Evolutionary conservation across 2,329 filamentous ascomycete species (phyloP), one percentile per base, ranked within the genome.

Genomic region (Aspergillus brunneoviolaceus): DNA sequence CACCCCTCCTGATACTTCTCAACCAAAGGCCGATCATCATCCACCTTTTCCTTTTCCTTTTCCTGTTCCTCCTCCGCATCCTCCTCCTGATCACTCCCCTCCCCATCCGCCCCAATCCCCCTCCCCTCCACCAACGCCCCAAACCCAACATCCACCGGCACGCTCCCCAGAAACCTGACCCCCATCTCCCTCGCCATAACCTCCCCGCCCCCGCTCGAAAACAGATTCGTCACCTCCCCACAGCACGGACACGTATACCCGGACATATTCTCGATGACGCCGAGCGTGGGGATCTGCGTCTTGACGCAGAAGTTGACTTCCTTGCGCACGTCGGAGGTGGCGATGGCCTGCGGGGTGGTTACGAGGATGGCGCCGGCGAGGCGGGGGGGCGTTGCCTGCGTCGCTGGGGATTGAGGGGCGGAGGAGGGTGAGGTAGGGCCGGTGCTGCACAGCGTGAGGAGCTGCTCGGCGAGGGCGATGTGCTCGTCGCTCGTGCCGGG

Each of bases 401-500:
- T 56, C 21, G 62, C 58, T 5, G 69, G 65, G 2, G 63, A 56
- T 4, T 23, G 23, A 1, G 60, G 54, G 4, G 67, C 48, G 11
- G 72, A 65, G 27, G 70, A 19, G 19, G 19, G 19, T 19, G 19
- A 19, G 19, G 19, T 19, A 19, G 23, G 23, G 23, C 23, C 2
- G 39, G 16, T 42, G 14, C 14, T 73, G 29, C 76, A 71, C 11
- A 79, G 68, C 29, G 77, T 78, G 60, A 94, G 81, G 0, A 96
- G 82, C 21, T 90, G 95, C 75, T 98, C 94, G 5, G 92, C 92
- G 1, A 97, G 86, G 0, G 92, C 95, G 52, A 99, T 98, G 74
- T 98, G 95, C 77, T 99, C 95, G 77, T 99, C 95, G 61, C 90
- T 95, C 2, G 95, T 99, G 2, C 95, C 95, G 0, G 95, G 95